A percentile compares a stretch with the other conserved stretches of the same genome.
These are phyloP conservation scores for Stentor roeselii DNA, from an alignment of 73 alveolate genomes.

Conservation along the genomic window DNA sequence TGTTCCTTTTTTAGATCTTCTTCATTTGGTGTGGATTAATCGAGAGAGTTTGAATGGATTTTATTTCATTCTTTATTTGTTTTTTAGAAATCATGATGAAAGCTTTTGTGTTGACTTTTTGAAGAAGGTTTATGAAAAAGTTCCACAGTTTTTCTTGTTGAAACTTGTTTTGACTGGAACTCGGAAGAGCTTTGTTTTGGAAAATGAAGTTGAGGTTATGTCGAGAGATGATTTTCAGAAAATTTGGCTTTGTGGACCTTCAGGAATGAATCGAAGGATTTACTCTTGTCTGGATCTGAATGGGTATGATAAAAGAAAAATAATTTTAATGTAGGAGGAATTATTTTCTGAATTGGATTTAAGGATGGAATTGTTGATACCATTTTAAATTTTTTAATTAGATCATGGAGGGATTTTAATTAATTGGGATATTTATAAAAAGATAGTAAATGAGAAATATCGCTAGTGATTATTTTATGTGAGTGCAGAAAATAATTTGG, in stretches of 20 bases:
- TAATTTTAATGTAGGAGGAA: neutral
- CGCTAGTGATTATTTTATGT: no score
- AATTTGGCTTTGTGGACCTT: constrained; percentile 26
- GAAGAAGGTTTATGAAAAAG: neutral
- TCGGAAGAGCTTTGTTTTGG: neutral
- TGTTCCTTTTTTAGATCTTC: neutral
- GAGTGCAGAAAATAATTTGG: no score
- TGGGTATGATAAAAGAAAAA: neutral
- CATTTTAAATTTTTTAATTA: no score
- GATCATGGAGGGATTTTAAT: no score
- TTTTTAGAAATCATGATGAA: neutral
- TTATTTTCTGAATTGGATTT: no score
- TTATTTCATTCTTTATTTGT: neutral
- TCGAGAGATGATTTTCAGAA: no score
- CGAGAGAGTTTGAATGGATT: neutral
- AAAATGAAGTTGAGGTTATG: neutral
- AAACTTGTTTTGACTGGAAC: neutral
- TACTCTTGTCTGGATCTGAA: neutral
- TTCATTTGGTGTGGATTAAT: neutral
- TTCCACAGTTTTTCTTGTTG: neutral
- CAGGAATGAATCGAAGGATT: neutral
- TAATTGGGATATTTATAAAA: no score
- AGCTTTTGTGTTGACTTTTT: neutral
- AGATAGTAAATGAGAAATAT: no score
- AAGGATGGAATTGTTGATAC: no score